These are phyloP conservation scores for Laguncularia racemosa DNA, from an alignment of 345 rosid species.

Conservation along the genomic window DNA sequence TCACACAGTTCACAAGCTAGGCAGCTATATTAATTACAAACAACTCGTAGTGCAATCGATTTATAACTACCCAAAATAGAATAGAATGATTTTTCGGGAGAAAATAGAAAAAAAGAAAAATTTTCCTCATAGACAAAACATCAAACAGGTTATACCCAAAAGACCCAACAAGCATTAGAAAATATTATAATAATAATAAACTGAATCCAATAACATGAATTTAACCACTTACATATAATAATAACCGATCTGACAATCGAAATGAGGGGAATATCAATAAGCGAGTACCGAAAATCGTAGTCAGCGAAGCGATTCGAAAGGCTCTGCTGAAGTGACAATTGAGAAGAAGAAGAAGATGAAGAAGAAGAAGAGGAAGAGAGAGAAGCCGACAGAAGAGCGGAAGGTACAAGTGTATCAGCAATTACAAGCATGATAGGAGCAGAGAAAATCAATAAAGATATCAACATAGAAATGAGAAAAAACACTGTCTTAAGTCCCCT, in stretches of 20 bases:
- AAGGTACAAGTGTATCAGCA: constrained; percentile 76
- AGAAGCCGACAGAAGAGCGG: constrained; percentile 67
- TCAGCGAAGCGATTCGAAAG: constrained; percentile 25
- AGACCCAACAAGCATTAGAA: neutral
- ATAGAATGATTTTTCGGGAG: neutral
- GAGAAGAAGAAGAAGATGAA: neutral
- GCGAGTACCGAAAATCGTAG: constrained; percentile 75
- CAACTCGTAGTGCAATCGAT: neutral
- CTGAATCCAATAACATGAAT: too few species aligned
- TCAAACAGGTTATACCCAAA: neutral
- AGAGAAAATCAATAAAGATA: constrained; percentile 75
- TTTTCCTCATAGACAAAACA: neutral
- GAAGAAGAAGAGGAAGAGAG: constrained; percentile 26
- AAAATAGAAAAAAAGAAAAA: neutral
- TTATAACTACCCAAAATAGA: neutral
- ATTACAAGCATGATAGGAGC: constrained; percentile 73
- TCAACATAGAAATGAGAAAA: constrained; percentile 57
- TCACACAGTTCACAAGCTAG: too few species aligned
- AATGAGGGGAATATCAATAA: constrained; percentile 69
- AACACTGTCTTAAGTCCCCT: constrained; percentile 69
- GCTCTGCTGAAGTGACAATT: constrained; percentile 5
- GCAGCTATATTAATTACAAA: neutral
- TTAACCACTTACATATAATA: constrained; percentile 64
- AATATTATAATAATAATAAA: neutral
- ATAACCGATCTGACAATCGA: constrained; percentile 75